Evolutionary conservation across 1,139 yeast genomes (phyloP), one percentile per base, ranked within the genome.

Genomic region (Yamadazyma membranifaciens): DNA sequence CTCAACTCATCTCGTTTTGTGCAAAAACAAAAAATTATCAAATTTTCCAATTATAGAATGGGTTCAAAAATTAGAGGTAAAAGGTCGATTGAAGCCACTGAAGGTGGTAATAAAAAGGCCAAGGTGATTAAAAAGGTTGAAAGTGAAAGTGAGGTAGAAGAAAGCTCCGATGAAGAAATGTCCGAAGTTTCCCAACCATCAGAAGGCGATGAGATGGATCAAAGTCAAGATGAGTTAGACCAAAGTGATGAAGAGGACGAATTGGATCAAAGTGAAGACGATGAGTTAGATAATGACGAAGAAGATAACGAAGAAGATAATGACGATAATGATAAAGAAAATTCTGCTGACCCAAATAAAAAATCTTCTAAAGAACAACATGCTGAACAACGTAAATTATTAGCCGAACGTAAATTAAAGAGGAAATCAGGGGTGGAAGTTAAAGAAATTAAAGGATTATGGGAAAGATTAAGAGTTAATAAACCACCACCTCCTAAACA

Each of bases 401-500:
- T 84, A 38, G 80, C 81, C 42, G 97, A 91, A 60, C 81, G 98
- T 64, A 91, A 89, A 61, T 70, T 87, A 47, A 81, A 83, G 56
- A 82, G 96, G 67, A 88, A 86, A 57, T 78, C 95, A 16, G 98
- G 98, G 49, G 69, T 70, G 33, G 87, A 86, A 64, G 89, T 92
- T 40, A 91, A 87, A 60, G 80, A 81, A 51, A 88, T 92, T 63
- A 92, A 92, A 64, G 73, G 77, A 38, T 64, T 92, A 39, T 92
- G 98, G 98, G 98, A 91, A 67, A 81, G 80, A 60, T 72, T 92
- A 52, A 81, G 98, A 66, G 94, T 87, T 33, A 87, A 86, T 55
- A 82, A 80, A 47, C 91, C 92, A 36, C 86, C 95, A 16, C 75
- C 89, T 34, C 85, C 96, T 37, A 83, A 84, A 50, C 81, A 75